Conservation (phyloP, 805 yeast species). For the Yarrowia divulgata region DNA sequence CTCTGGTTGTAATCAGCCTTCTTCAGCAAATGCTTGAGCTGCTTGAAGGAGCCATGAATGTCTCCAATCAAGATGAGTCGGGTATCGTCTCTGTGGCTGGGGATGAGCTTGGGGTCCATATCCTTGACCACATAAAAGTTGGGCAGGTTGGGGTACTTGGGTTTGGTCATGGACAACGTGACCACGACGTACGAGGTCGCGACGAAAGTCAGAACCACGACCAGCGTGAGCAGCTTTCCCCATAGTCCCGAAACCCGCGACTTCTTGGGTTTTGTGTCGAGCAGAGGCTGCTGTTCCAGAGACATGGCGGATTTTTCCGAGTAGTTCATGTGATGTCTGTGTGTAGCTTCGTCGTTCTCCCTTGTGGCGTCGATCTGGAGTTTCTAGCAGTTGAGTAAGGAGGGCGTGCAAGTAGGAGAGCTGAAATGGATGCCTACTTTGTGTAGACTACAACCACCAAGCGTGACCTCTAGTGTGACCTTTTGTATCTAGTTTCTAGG, state of each 20-base stretch:
- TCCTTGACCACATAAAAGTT: slow-evolving; percentile 29
- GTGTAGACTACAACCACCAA: slow-evolving; percentile 15
- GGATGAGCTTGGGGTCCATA: slow-evolving; percentile 38
- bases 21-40: slow-evolving; percentile 61
- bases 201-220: slow-evolving; percentile 6
- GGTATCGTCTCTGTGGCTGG: slow-evolving; percentile 40
- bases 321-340: slow-evolving; percentile 13
- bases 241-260: neutral
- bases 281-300: slow-evolving; percentile 36
- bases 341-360: neutral
- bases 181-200: slow-evolving; percentile 14
- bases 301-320: slow-evolving; percentile 27
- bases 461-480: slow-evolving; percentile 23
- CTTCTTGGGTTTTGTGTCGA: slow-evolving; percentile 19
- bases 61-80: slow-evolving; percentile 82
- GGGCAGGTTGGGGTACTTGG: slow-evolving; percentile 26
- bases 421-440: slow-evolving; percentile 1
- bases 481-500: slow-evolving; percentile 10
- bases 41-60: slow-evolving; percentile 78
- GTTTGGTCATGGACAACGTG: slow-evolving; percentile 20
- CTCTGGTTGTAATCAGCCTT: slow-evolving; percentile 53
- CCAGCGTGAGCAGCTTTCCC: slow-evolving; percentile 4
- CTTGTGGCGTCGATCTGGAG: neutral
- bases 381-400: neutral
- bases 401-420: neutral